These are phyloP conservation scores for Vigna nakashimae DNA, from an alignment of 306 rosid species.

Conservation along the genomic window DNA sequence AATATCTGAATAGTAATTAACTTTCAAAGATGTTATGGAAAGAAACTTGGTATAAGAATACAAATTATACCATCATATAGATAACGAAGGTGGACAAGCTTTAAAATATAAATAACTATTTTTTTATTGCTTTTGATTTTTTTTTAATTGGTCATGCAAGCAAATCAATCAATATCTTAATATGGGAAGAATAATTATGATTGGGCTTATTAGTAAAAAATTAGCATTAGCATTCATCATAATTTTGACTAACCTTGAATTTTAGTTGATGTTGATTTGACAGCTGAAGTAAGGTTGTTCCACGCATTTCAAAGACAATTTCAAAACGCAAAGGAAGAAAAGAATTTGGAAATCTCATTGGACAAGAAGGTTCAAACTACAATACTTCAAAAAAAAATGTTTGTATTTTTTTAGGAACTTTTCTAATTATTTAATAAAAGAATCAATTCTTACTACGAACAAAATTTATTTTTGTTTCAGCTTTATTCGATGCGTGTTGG, in stretches of 20 bases:
- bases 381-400: not conserved
- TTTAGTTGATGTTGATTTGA: not conserved
- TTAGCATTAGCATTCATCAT: not conserved
- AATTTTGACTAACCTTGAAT: not conserved
- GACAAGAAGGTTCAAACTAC: not conserved
- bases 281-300: not conserved
- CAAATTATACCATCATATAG: too few relatives aligned
- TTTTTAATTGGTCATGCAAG: not conserved
- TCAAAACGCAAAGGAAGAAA: not conserved
- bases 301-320: not conserved
- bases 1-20: too few relatives aligned
- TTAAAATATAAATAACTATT: not conserved
- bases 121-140: not conserved
- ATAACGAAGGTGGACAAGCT: not conserved
- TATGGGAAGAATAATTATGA: not conserved
- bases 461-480: not conserved
- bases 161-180: not conserved
- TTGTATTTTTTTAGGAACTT: not conserved
- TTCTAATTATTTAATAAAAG: not conserved
- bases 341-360: too few relatives aligned
- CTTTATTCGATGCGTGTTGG: not conserved
- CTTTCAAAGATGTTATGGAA: too few relatives aligned
- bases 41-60: too few relatives aligned
- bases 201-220: not conserved
- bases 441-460: not conserved